Conservation (phyloP, 768 basidiomycete genomes). For the Leccinum subgranulosum region DNA sequence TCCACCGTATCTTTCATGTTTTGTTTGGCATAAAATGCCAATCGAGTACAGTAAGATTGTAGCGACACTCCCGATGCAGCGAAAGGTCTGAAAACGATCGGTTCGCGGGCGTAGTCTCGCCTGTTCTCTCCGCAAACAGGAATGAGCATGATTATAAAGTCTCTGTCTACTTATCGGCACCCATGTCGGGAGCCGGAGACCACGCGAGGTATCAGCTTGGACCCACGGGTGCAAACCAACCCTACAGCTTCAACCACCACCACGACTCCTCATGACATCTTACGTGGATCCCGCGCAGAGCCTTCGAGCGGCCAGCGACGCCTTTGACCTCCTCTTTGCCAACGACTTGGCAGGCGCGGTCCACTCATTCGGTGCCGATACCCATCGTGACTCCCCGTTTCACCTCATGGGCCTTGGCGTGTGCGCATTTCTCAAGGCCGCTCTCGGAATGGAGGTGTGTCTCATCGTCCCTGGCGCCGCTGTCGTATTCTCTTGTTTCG, state of each 20-base stretch:
- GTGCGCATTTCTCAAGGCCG: slow-evolving; percentile 72
- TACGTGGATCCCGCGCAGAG: slow-evolving; percentile 25
- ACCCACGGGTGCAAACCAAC: not conserved
- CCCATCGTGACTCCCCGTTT: slow-evolving; percentile 53
- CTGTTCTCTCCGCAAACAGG: too few relatives aligned
- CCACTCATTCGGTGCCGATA: slow-evolving; percentile 37
- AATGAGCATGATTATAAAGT: too few relatives aligned
- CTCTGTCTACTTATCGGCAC: not conserved
- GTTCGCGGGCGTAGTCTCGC: too few relatives aligned
- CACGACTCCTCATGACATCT: not conserved
- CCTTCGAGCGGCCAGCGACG: slow-evolving; percentile 39
- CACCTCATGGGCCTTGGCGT: slow-evolving; percentile 72
- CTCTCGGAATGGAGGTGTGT: slow-evolving; percentile 73
- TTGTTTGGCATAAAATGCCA: too few relatives aligned
- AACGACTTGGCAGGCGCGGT: slow-evolving; percentile 61
- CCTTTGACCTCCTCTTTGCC: slow-evolving; percentile 67
- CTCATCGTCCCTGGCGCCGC: not conserved
- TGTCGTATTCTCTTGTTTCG: not conserved
- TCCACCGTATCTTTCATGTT: too few relatives aligned
- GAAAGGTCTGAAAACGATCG: too few relatives aligned
- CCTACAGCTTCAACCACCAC: not conserved
- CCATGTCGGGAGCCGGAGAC: slow-evolving; percentile 11
- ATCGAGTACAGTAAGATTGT: too few relatives aligned
- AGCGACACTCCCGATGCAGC: too few relatives aligned
- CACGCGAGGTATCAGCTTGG: not conserved